Evolutionary conservation across 768 basidiomycete species (phyloP), one percentile per base, ranked within the genome.

Genomic region (Mycena leptocephala): DNA sequence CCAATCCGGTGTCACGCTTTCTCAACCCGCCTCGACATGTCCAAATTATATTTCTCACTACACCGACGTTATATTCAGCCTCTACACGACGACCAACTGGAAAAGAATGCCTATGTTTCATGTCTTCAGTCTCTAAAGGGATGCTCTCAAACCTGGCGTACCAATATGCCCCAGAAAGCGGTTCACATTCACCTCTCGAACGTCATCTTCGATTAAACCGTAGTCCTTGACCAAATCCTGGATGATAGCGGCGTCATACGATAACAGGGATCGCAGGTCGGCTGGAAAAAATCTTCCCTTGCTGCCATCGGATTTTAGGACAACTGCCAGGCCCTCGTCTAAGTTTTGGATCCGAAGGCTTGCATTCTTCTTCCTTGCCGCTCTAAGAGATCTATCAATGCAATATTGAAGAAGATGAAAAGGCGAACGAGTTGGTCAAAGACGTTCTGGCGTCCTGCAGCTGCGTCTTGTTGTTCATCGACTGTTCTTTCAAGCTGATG

Each of bases 131-230:
- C 41, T 33, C 65, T 51, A 55, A 53, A 59, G 53, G 18, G 14
- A 24, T 46, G 2, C 32, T 51, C 28, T 32, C 8, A 35, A 14
- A 14, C n/a, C 16, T 2, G 16, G 76, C 83, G 79, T 74, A 90
- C 92, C 92, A 70, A 92, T 89, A 78, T 91, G 89, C 35, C 86
- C 82, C 82, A 93, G 86, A 80, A 93, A 93, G n/a, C 86, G 82
- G 75, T 89, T 91, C 59, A 91, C 81, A 78, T 92, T 92, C 74
- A 80, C 83, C 65, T 88, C 85, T 35, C 86, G 81, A 16, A 84
- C 80, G 3, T 87, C 86, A 26, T 87, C 84, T 39, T 86, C 87
- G 8, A 80, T 81, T 20, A 94, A 86, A 26, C 46, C 65, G 13
- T 91, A 92, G 66, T 93, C 90, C 32, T 78, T 82, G 65, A 92